phyloP scores from a whole-genome alignment of 2,329 filamentous ascomycete genomes.

The Trichoderma pleuroti region DNA sequence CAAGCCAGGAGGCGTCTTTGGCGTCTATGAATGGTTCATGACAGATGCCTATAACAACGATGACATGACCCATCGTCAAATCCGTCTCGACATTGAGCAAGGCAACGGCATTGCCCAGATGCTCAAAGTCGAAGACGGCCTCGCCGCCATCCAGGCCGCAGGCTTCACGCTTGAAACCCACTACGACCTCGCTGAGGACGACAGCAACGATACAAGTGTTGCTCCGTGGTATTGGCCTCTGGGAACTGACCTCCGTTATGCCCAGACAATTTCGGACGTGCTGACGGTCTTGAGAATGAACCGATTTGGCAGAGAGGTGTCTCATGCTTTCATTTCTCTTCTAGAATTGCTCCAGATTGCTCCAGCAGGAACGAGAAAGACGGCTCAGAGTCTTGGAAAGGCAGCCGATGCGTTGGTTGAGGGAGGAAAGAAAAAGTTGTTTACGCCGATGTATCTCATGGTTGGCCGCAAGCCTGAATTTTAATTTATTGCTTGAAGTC shows the following conservation, averaged over 20 bases:
- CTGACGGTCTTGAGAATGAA: conserved; percentile 82
- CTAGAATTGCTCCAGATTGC: conserved; percentile 69
- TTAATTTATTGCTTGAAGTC: background rate
- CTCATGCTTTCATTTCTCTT: conserved; percentile 68
- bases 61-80: conserved; percentile 80
- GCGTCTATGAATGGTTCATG: conserved; percentile 99
- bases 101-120: conserved; percentile 98
- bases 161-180: conserved; percentile 81
- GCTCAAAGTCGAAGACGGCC: conserved; percentile 78
- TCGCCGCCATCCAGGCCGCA: conserved; percentile 78
- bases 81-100: conserved; percentile 90
- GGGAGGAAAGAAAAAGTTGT: conserved; percentile 78
- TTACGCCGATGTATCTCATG: conserved; percentile 96
- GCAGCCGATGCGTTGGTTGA: conserved; percentile 79
- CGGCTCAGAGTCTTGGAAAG: conserved; percentile 72
- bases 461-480: conserved; percentile 69
- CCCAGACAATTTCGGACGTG: conserved; percentile 68
- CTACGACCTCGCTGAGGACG: conserved; percentile 72
- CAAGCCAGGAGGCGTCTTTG: conserved; percentile 93
- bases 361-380: conserved; percentile 79
- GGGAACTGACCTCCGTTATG: conserved; percentile 69
- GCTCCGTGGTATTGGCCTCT: conserved; percentile 93
- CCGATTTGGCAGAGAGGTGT: conserved; percentile 65
- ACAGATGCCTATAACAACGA: conserved; percentile 90
- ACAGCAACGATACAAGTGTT: conserved; percentile 57